Percentiles rank a stretch among this genome's conserved stretches.
Evolutionary conservation across 345 rosid genomes (phyloP).

Genomic region (Linum tenue): DNA sequence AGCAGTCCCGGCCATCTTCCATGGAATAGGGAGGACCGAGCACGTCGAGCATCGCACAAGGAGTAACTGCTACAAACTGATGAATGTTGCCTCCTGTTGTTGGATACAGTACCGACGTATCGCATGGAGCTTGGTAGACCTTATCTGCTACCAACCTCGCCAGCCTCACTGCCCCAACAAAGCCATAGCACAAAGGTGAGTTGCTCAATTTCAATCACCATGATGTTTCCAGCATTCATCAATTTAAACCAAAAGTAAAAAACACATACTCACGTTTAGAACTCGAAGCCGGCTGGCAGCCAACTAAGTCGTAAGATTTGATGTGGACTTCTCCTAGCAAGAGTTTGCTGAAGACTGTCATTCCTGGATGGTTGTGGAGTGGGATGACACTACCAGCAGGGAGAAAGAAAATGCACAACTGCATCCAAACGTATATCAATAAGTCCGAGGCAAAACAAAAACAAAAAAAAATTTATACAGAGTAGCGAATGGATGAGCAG

Average conservation of each 20-base stretch:
- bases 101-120: slow-evolving; percentile 55
- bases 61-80: slow-evolving; percentile 48
- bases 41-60: slow-evolving; percentile 62
- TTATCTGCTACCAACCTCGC: slow-evolving; percentile 31
- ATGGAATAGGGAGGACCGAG: slow-evolving; percentile 65
- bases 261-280: slow-evolving; percentile 25
- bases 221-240: background rate
- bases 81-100: slow-evolving; percentile 73
- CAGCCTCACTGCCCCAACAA: slow-evolving; percentile 35
- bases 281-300: slow-evolving; percentile 15
- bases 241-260: background rate
- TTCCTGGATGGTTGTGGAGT: slow-evolving; percentile 68
- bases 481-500: background rate
- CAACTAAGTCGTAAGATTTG: slow-evolving; percentile 56
- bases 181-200: background rate
- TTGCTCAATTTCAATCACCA: background rate
- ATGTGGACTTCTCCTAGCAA: slow-evolving; percentile 57
- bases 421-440: slow-evolving; percentile 10
- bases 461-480: background rate
- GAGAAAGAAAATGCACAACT: slow-evolving; percentile 61
- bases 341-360: slow-evolving; percentile 72
- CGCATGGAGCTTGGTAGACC: slow-evolving; percentile 45
- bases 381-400: slow-evolving; percentile 60
- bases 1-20: slow-evolving; percentile 51
- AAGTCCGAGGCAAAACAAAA: background rate